Evolutionary conservation across 805 yeast genomes (phyloP).

Genomic region (Candida succiphila): DNA sequence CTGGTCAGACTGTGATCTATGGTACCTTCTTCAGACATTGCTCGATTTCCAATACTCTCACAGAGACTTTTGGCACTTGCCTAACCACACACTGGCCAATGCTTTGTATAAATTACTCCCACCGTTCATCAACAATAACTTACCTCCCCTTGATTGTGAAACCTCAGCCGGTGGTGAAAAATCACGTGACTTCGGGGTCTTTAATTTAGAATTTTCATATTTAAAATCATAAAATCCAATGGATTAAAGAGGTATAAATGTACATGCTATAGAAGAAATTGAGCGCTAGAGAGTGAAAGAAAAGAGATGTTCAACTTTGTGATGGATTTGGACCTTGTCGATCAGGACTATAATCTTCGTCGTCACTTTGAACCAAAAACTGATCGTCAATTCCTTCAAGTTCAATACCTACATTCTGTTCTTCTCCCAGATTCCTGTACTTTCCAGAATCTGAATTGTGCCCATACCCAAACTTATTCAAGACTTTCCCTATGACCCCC

Average conservation of each 20-base stretch:
- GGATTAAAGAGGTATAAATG: too few species aligned
- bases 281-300: too few species aligned
- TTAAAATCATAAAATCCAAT: background rate
- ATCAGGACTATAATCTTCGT: slow-evolving; percentile 19
- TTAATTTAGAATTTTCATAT: background rate
- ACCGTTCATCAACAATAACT: too few species aligned
- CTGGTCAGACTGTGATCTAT: slow-evolving; percentile 28
- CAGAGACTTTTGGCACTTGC: too few species aligned
- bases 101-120: too few species aligned
- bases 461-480: slow-evolving; percentile 24
- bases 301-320: too few species aligned
- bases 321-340: too few species aligned
- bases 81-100: too few species aligned
- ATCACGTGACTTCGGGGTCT: background rate
- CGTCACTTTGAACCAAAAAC: slow-evolving; percentile 40
- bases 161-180: too few species aligned
- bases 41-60: background rate
- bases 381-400: slow-evolving; percentile 31
- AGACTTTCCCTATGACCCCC: slow-evolving; percentile 10
- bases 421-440: slow-evolving; percentile 18
- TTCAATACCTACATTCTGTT: slow-evolving; percentile 27
- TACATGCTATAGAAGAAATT: too few species aligned
- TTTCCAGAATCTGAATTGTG: slow-evolving; percentile 19
- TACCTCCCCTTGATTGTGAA: too few species aligned
- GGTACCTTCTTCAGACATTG: slow-evolving; percentile 1